A percentile compares a stretch with the other conserved stretches of the same genome.
Evolutionary conservation across 495 filamentous ascomycete species (phyloP).

Genomic region (Tirmania nivea): DNA sequence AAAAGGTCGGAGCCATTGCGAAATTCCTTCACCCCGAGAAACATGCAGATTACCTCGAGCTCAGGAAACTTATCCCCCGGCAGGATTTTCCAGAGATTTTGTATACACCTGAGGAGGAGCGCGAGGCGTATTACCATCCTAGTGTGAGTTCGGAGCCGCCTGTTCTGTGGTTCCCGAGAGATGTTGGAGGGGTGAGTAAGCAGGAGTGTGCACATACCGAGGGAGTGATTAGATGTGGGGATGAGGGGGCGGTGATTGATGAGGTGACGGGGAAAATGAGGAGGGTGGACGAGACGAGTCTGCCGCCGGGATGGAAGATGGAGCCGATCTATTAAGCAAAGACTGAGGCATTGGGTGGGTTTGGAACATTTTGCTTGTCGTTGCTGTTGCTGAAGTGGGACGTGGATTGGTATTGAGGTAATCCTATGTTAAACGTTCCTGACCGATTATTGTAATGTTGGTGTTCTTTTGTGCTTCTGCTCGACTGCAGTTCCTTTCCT

Average conservation of each 20-base stretch:
- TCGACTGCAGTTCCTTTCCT: no score
- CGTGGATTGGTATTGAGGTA: no score
- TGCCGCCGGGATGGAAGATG: constrained; percentile 62
- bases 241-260: constrained; percentile 61
- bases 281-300: constrained; percentile 49
- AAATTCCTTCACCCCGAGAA: constrained; percentile 64
- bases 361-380: no score
- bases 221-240: constrained; percentile 55
- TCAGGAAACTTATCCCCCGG: constrained; percentile 51
- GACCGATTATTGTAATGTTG: no score
- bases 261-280: constrained; percentile 49
- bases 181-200: constrained; percentile 49
- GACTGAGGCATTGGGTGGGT: no score
- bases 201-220: constrained; percentile 55
- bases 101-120: constrained; percentile 39
- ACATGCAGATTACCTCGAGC: constrained; percentile 45
- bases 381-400: no score
- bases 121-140: constrained; percentile 60
- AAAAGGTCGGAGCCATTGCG: constrained; percentile 23
- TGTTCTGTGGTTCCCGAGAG: constrained; percentile 66
- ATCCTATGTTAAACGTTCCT: no score
- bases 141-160: constrained; percentile 40
- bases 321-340: constrained; percentile 33
- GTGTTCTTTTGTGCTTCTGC: no score
- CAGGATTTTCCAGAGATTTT: constrained; percentile 23